A percentile compares a stretch with the other conserved stretches of the same genome.
phyloP scores from a whole-genome alignment of 805 yeast species.

The Wickerhamomyces silvicola region DNA sequence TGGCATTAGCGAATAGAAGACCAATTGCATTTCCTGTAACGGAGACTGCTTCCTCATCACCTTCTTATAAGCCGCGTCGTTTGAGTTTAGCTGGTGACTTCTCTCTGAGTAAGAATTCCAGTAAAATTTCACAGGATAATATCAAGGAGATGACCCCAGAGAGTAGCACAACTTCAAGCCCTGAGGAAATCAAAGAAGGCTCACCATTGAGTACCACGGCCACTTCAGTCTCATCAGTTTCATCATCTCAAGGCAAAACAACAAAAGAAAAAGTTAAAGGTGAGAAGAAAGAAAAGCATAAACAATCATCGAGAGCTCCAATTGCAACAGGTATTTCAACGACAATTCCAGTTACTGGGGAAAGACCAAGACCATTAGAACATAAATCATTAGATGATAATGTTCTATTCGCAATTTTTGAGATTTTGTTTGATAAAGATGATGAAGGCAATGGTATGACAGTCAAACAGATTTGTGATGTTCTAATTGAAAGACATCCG shows the following conservation, averaged over 20 bases:
- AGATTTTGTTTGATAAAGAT: conserved; percentile 64
- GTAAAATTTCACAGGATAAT: conserved; percentile 1
- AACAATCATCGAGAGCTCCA: conserved; percentile 20
- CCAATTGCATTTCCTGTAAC: conserved; percentile 45
- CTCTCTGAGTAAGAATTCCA: conserved; percentile 2
- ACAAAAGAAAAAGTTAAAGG: conserved; percentile 10
- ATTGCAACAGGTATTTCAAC: conserved; percentile 68
- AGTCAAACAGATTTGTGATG: conserved; percentile 82
- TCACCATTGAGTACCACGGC: conserved; percentile 20
- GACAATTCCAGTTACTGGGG: conserved; percentile 75
- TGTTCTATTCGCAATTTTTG: conserved; percentile 69
- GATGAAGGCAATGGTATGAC: conserved; percentile 74
- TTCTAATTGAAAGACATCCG: conserved; percentile 66
- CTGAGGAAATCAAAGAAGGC: conserved; percentile 17
- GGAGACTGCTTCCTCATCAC: conserved; percentile 24
- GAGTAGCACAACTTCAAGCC: conserved; percentile 17
- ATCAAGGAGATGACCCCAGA: conserved; percentile 22
- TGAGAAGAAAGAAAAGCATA: conserved; percentile 17
- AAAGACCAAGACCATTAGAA: conserved; percentile 63
- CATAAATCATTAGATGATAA: conserved; percentile 64
- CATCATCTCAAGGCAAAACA: conserved; percentile 6
- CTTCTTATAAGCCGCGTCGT: conserved; percentile 25
- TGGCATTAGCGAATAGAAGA: conserved; percentile 67
- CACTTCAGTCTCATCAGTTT: conserved; percentile 15
- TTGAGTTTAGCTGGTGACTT: conserved; percentile 19